Percentiles rank a stretch among this genome's conserved stretches.
Conservation (phyloP, 2,329 filamentous ascomycete species). For the Pseudogymnoascus sp. region DNA sequence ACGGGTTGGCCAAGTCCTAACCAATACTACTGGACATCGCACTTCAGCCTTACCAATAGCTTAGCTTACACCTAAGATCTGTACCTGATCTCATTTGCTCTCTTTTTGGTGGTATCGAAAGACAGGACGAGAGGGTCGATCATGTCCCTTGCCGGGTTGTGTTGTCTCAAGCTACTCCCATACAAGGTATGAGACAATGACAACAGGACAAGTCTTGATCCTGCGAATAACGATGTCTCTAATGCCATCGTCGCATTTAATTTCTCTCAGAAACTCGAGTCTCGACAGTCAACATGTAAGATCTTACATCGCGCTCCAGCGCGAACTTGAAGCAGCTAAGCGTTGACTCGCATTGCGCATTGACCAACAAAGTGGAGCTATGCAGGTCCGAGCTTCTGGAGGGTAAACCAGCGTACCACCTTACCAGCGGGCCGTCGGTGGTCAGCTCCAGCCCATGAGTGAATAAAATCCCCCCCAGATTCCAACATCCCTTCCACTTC, state of each 20-base stretch:
- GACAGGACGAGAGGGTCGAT: not conserved
- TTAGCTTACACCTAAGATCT: not conserved
- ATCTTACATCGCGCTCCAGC: not conserved
- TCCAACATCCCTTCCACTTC: not conserved
- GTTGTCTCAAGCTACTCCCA: not conserved
- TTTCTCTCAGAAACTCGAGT: conserved; percentile 5
- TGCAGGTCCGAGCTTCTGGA: conserved; percentile 8
- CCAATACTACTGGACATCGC: not conserved
- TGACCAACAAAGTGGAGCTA: conserved; percentile 6
- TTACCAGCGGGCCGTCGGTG: not conserved
- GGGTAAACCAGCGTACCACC: not conserved
- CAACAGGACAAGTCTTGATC: not conserved
- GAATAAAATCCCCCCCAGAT: conserved; percentile 4
- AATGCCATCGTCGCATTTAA: not conserved
- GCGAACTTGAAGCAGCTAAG: conserved; percentile 4
- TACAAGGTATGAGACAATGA: not conserved
- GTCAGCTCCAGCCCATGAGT: conserved; percentile 1
- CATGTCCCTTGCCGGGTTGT: not conserved
- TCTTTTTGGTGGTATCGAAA: not conserved
- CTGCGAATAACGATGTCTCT: not conserved
- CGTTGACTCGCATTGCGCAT: conserved; percentile 3
- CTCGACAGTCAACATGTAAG: not conserved
- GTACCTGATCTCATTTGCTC: not conserved
- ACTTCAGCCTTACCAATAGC: not conserved
- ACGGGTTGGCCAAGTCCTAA: not conserved